A percentile compares a stretch with the other conserved stretches of the same genome.
Evolutionary conservation across 805 yeast species (phyloP).

Genomic region (Myxozyma geophila): DNA sequence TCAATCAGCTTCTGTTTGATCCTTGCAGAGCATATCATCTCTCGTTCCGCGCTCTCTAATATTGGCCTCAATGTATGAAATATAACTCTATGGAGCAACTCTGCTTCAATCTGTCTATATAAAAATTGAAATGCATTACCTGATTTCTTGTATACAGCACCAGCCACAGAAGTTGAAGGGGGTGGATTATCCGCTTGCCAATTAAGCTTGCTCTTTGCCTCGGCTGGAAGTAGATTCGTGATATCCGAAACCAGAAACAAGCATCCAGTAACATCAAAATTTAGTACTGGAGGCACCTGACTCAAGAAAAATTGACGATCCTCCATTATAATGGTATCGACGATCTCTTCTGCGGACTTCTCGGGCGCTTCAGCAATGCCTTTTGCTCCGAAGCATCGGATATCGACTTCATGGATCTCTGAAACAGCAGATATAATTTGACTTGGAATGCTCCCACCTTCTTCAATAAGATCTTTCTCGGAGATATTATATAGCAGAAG

Average conservation of each 20-base stretch:
- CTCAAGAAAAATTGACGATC: conserved; percentile 14
- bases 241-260: conserved; percentile 27
- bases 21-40: conserved; percentile 11
- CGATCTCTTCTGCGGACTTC: not conserved
- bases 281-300: conserved; percentile 19
- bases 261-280: conserved; percentile 27
- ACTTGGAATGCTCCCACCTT: not conserved
- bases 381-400: not conserved
- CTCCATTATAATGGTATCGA: not conserved
- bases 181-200: conserved; percentile 12
- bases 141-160: conserved; percentile 14
- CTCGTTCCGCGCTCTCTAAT: not conserved
- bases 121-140: conserved; percentile 28
- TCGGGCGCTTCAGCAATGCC: too few species aligned
- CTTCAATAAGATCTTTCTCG: not conserved
- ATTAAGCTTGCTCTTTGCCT: conserved; percentile 4
- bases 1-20: conserved; percentile 18
- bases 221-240: conserved; percentile 15
- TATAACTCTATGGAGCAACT: not conserved
- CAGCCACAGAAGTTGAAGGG: conserved; percentile 7
- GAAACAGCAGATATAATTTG: not conserved
- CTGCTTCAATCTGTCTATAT: conserved; percentile 23
- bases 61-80: conserved; percentile 2
- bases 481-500: conserved; percentile 10
- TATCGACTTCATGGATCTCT: not conserved